Base-by-base conservation (phyloP, 306 rosid genomes). In the Medicago arabica region DNA sequence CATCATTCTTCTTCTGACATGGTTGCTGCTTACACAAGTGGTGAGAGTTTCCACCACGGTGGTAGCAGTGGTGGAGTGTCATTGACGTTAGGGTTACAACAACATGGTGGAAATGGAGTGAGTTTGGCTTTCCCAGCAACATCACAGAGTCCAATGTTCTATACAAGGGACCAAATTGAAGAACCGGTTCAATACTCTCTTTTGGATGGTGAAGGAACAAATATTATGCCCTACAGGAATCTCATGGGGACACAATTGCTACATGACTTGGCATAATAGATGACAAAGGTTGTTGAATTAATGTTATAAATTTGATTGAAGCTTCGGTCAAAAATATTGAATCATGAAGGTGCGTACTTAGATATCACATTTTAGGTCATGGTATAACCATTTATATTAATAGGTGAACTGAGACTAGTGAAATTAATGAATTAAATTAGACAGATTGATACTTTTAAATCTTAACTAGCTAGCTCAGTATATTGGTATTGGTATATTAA, bases 61-160 rank as follows among this genome's bases (percentile, higher is more conserved):
- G 85, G 94, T 0, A 86, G 92, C 4, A 40, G 76, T 0, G 81
- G 94, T 0, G 90, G 96, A 0, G 97, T 93, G 59, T 93, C 98
- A 2, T 81, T 93, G 89, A 93, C 98, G 8, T 80, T 93, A 84
- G 98, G 98, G 88, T 84, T 93, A 75, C 96, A 93, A 43, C 98
- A 91, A 28, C 96, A 91, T 25, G 97, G 86, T 6, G 77, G 85
- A 9, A 85, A 38, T 12, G 90, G 91, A 17, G 95, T 85, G 83
- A 87, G 88, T 75, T 73, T 89, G 13, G 95, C 95, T 7, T 87
- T 89, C 74, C 80, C 92, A 0, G 43, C 91, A 3, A 71, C 86
- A 1, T 23, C 13, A 65, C 88, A 59, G 71, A 70, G 58, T 86
- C 91, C 25, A 13, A 67, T 89, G 38, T 92, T 85, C 49, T 92